Evolutionary conservation across 75 land plant species (phyloP), one percentile per base, ranked within the genome.

Genomic region (Cryptomeria japonica): DNA sequence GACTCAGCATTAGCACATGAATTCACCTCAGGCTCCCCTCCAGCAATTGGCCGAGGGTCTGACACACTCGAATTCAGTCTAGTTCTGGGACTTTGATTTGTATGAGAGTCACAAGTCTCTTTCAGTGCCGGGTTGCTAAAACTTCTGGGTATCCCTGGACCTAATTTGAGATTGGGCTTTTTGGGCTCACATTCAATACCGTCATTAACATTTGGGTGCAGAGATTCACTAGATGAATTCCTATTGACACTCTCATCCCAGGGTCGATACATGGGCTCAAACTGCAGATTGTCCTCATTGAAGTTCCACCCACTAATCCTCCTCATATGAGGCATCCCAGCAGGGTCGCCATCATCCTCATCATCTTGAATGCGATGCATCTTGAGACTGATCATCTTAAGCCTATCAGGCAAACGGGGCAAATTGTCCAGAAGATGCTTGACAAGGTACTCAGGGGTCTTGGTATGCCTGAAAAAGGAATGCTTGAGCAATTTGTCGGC

Each of bases 291-390:
- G 31, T 94, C 91, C 47, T 93, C 94, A 56, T 93, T 91, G 47
- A 93, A 93, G 78, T 94, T 94, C 96, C 96, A 94, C 61, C 96
- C 96, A 85, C 96, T 94, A 15, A 94, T 91, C 90, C 96, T 91
- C 22, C 96, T 86, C 12, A 85, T 80, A 19, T 42, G 70, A 22
- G 68, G 83, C 22, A 56, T 51, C 78, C 3, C 38, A 1, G 13
- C 31, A 1, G 10, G 85, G 47, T 32, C 88, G 7, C 78, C 87
- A 44, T 32, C 89, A 16, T 86, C 91, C 0, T 47, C 76, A 9
- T 47, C 84, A 1, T 93, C 93, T 1, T 87, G 88, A 1, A 88
- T 88, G 91, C 51, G 70, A 83, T 73, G 14, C 16, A 42, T 78
- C 87, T 19, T 38, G 83, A 44, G 44, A 61, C 87, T 93, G 47